A percentile compares a stretch with the other conserved stretches of the same genome.
phyloP scores from a whole-genome alignment of 345 rosid species.

The Sisymbrium altissimum region DNA sequence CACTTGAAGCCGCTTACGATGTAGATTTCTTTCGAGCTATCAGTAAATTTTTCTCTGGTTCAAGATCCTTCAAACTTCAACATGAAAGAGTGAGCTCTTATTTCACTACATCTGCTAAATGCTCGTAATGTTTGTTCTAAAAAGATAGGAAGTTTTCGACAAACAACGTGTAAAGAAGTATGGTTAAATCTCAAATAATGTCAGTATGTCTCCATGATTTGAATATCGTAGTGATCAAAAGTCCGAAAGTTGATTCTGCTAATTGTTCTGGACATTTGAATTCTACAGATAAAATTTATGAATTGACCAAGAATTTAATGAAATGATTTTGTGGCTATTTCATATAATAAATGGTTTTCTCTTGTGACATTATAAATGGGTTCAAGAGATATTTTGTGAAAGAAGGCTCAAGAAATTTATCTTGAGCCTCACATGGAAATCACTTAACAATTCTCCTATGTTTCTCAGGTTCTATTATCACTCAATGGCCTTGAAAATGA shows the following conservation, averaged over 20 bases:
- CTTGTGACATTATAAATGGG: not conserved
- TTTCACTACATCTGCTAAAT: constrained; percentile 6
- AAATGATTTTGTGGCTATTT: constrained; percentile 18
- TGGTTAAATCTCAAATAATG: not conserved
- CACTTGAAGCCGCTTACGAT: constrained; percentile 59
- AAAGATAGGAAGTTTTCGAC: not conserved
- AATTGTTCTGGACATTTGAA: not conserved
- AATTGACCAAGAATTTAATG: not conserved
- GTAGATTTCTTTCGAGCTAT: constrained; percentile 42
- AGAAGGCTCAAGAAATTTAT: not conserved
- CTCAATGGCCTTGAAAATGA: constrained; percentile 60
- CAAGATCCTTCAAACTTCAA: constrained; percentile 59
- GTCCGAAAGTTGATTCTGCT: constrained; percentile 4
- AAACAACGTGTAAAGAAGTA: not conserved
- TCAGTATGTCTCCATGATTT: not conserved
- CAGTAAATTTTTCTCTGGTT: constrained; percentile 43
- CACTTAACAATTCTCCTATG: constrained; percentile 12
- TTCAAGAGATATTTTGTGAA: not conserved
- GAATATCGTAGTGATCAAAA: not conserved
- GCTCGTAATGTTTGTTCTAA: constrained; percentile 1
- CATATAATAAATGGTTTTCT: not conserved
- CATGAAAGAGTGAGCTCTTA: constrained; percentile 65
- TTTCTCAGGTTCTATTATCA: constrained; percentile 65
- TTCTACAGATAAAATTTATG: not conserved
- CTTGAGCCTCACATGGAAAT: not conserved